Evolutionary conservation across 495 filamentous ascomycete species (phyloP).

Genomic region (Aspergillus panamensis): DNA sequence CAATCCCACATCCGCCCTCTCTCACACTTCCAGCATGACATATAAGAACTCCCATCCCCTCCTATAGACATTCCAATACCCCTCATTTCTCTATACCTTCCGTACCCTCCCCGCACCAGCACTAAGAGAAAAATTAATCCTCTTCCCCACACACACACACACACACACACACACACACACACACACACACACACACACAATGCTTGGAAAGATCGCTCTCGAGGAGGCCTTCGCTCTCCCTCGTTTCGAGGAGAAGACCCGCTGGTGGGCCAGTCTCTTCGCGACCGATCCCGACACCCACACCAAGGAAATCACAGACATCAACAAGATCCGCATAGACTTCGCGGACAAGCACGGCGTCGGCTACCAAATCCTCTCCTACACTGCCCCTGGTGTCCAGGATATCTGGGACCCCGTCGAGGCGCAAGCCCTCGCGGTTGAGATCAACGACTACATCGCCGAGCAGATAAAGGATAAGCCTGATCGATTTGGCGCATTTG

Average conservation of each 20-base stretch:
- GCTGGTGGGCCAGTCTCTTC: slow-evolving; percentile 46
- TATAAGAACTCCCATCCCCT: background rate
- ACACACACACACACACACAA: slow-evolving; percentile 22
- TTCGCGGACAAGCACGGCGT: slow-evolving; percentile 57
- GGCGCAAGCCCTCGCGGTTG: slow-evolving; percentile 42
- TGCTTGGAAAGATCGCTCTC: slow-evolving; percentile 51
- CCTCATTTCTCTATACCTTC: slow-evolving; percentile 15
- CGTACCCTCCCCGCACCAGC: background rate
- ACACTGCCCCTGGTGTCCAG: slow-evolving; percentile 56
- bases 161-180: slow-evolving; percentile 26
- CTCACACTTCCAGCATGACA: background rate
- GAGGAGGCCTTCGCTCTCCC: slow-evolving; percentile 52
- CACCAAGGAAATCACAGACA: slow-evolving; percentile 44
- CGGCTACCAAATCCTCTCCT: slow-evolving; percentile 57
- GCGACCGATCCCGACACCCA: slow-evolving; percentile 43
- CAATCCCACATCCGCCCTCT: background rate
- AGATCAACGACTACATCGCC: slow-evolving; percentile 58
- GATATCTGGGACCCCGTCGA: slow-evolving; percentile 50
- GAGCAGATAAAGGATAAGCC: slow-evolving; percentile 48
- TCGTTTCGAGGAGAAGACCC: slow-evolving; percentile 45
- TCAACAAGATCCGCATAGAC: slow-evolving; percentile 48
- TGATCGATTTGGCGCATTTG: slow-evolving; percentile 56
- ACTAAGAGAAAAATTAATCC: background rate
- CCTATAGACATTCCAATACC: background rate
- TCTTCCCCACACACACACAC: slow-evolving; percentile 15